Base-by-base conservation (phyloP, 2,329 filamentous ascomycete genomes). In the Lasiodiplodia theobromae region DNA sequence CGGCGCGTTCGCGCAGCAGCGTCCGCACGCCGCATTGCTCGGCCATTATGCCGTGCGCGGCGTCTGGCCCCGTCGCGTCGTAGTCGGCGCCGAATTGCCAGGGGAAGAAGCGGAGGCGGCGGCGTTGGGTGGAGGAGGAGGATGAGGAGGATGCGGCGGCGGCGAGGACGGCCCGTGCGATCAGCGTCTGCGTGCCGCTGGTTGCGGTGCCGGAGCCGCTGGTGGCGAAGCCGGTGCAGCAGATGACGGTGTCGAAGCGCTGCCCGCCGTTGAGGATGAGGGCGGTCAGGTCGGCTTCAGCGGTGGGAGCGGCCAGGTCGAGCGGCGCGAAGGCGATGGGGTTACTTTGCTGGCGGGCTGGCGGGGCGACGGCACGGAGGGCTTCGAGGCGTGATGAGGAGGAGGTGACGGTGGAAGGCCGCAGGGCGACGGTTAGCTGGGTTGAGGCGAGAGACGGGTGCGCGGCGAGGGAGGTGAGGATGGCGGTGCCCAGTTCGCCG, bases 61-160 rank as follows among this genome's bases (percentile, higher is more conserved):
- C 74, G 23, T 38, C 44, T 28, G 44, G 23, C 3, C 89, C 88
- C 18, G 92, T 87, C 34, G 81, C 75, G 68, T 92, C 89, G 77
- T 92, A 93, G 74, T 93, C 88, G 28, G 92, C 86, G 0, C 91
- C 91, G 75, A 89, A 92, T 76, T 93, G 90, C 91, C 91, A 93
- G 0, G 91, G 90, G 21, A 92, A 84, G 74, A 85, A 92, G 74
- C 76, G 76, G 2, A 76, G 4, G 52, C 10, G 11, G 51, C 47
- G 14, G 71, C 53, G 0, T 69, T 70, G 0, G 86, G 2, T 2
- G 40, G 40, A n/a, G 6, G 40, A 0, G 1, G 40, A 44, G 2
- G 40, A n/a, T n/a, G n/a, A 18, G 2, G 18, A 8, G 3, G 6
- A 18, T 8, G 44, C 88, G 12, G 77, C 75, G 7, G 44, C 88